Evolutionary conservation across 805 yeast species (phyloP).

Genomic region (Schwanniomyces yamadae): DNA sequence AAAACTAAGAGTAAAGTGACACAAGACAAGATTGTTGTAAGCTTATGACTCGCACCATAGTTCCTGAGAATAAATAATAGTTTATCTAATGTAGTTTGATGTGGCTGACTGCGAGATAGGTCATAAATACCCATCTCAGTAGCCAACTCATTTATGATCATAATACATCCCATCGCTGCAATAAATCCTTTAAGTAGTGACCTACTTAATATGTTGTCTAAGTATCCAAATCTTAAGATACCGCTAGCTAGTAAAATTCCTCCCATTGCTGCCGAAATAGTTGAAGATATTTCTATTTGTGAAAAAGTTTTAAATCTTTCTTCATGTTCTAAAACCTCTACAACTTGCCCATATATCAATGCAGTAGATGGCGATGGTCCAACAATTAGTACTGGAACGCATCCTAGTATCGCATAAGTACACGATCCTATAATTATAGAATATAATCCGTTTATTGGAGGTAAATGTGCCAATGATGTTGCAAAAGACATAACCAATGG

Average conservation of each 20-base stretch:
- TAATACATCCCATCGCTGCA: constrained; percentile 80
- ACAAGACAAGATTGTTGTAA: constrained; percentile 18
- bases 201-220: constrained; percentile 76
- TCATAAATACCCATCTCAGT: constrained; percentile 42
- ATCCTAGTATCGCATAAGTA: constrained; percentile 74
- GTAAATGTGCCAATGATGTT: constrained; percentile 78
- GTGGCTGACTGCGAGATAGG: constrained; percentile 18
- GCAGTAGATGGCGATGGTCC: constrained; percentile 93
- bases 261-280: constrained; percentile 70
- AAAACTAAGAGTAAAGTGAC: constrained; percentile 23
- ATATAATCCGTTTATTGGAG: constrained; percentile 75
- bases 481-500: constrained; percentile 67
- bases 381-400: constrained; percentile 85
- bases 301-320: constrained; percentile 45
- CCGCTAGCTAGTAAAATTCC: constrained; percentile 66
- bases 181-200: constrained; percentile 80
- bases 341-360: constrained; percentile 75
- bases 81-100: constrained; percentile 22
- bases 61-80: constrained; percentile 12
- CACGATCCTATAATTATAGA: constrained; percentile 77
- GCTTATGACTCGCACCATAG: constrained; percentile 11
- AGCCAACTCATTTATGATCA: constrained; percentile 58
- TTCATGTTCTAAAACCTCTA: constrained; percentile 38
- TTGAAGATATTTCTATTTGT: constrained; percentile 53
- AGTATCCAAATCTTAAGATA: constrained; percentile 70